Base-by-base conservation (phyloP, 345 rosid genomes). In the Sonneratia alba region DNA sequence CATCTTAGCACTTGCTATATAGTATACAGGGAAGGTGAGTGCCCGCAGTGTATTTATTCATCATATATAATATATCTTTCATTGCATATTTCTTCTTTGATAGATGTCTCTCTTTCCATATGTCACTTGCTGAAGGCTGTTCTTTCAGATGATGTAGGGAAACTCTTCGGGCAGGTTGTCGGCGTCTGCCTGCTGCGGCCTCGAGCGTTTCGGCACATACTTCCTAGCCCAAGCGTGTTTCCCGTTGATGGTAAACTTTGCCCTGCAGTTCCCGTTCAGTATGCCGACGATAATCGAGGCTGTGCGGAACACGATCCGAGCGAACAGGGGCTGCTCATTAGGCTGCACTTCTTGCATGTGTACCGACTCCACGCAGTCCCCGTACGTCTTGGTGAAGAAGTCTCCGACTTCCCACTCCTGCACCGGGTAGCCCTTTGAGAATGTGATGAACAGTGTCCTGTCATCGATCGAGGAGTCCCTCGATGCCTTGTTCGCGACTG, bases 191-290 rank as follows among this genome's bases (percentile, higher is more conserved):
- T 24, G 36, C 24, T 70, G 27, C 16, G 62, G 6, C 14, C 40
- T 72, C 1, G 72, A 68, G 8, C 67, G 77, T 43, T 88, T 85
- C 0, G 87, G 85, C 3, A 85, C 82, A 40, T 75, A 88, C 75
- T 85, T 87, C 19, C 93, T 70, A 22, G 80, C 89, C 91, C 93
- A 88, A 0, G 85, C 91, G 70, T 88, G 91, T 73, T 88, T 88
- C 37, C 93, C 91, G 13, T 88, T 88, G 77, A 88, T 87, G 71
- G 68, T 74, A 70, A 88, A 88, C 70, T 87, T 88, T 1, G 79
- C 87, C 68, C 79, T 84, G 56, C 66, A 71, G 21, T 6, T 18
- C 1, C 85, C 81, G 18, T 68, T 69, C 24, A 85, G 88, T 38
- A 88, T 73, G 40, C 7, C 3, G 0, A 78, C 73, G 57, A 88